phyloP scores from a whole-genome alignment of 129 eudicot species.

The Lonicera japonica region DNA sequence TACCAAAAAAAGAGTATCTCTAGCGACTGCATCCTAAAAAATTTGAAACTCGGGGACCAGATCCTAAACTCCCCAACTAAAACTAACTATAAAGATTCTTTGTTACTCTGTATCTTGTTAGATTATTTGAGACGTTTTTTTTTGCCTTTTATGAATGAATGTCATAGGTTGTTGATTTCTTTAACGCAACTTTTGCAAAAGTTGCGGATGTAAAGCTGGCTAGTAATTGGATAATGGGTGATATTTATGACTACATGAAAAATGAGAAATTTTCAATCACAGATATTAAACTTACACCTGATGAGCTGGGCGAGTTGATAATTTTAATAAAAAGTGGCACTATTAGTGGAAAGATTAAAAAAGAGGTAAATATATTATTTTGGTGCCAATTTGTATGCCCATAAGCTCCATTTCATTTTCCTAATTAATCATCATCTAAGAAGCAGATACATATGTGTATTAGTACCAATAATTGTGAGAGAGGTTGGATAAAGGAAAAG shows the following conservation, averaged over 20 bases:
- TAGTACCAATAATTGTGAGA: too few species aligned
- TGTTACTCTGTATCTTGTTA: too few species aligned
- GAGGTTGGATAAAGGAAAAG: too few species aligned
- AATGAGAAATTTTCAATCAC: slow-evolving; percentile 66
- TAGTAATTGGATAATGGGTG: slow-evolving; percentile 96
- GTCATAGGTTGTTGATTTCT: slow-evolving; percentile 75
- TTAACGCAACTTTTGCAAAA: slow-evolving; percentile 67
- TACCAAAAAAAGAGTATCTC: too few species aligned
- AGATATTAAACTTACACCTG: slow-evolving; percentile 75
- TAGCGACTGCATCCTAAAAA: too few species aligned
- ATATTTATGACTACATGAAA: slow-evolving; percentile 83
- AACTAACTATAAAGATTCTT: too few species aligned
- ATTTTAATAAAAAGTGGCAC: slow-evolving; percentile 72
- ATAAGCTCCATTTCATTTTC: too few species aligned
- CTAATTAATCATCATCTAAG: not conserved
- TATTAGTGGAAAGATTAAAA: slow-evolving; percentile 93
- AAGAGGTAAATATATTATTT: slow-evolving; percentile 47
- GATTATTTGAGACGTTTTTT: not conserved
- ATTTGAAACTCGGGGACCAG: too few species aligned
- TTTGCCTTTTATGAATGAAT: slow-evolving; percentile 6
- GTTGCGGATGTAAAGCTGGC: slow-evolving; percentile 79
- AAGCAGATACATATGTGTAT: too few species aligned
- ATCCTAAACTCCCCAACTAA: too few species aligned
- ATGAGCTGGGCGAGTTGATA: slow-evolving; percentile 77
- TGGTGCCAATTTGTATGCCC: not conserved